Percentiles rank a stretch among this genome's conserved stretches.
These are phyloP conservation scores for Aspergillus flavus DNA, from an alignment of 2,329 filamentous ascomycete species.

Conservation along the genomic window DNA sequence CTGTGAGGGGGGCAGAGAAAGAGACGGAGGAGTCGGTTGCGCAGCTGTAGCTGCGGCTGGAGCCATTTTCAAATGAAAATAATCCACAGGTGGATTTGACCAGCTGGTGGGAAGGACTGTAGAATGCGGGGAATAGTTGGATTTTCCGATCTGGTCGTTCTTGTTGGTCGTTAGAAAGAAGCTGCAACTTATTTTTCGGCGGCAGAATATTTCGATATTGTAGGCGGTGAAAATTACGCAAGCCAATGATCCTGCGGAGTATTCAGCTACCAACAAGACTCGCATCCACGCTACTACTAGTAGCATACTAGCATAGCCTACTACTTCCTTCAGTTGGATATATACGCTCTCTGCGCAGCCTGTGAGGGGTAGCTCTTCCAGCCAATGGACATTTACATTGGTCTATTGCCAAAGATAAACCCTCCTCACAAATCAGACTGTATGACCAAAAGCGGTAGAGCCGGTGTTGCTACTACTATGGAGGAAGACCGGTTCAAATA, in stretches of 20 bases:
- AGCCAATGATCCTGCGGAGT: not conserved
- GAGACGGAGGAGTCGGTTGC: conserved; percentile 43
- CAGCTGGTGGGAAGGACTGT: not conserved
- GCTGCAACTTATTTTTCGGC: conserved; percentile 23
- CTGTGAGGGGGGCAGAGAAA: conserved; percentile 63
- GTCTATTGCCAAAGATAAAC: not conserved
- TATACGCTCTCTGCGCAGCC: not conserved
- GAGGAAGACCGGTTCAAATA: not conserved
- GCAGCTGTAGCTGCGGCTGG: conserved; percentile 23
- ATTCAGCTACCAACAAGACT: not conserved
- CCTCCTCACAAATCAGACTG: not conserved
- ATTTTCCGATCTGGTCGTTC: conserved; percentile 1
- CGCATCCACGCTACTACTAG: not conserved
- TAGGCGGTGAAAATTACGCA: conserved; percentile 18
- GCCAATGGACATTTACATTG: not conserved
- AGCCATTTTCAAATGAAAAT: conserved; percentile 24
- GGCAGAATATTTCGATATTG: conserved; percentile 21
- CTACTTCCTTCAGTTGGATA: not conserved
- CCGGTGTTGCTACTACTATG: not conserved
- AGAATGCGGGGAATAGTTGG: not conserved
- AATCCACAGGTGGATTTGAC: not conserved
- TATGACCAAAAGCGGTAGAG: not conserved
- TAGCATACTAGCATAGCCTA: not conserved
- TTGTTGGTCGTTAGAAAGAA: conserved; percentile 13
- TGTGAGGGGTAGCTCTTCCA: not conserved